Base-by-base conservation (phyloP, 495 filamentous ascomycete genomes). In the Tricharina praecox region DNA sequence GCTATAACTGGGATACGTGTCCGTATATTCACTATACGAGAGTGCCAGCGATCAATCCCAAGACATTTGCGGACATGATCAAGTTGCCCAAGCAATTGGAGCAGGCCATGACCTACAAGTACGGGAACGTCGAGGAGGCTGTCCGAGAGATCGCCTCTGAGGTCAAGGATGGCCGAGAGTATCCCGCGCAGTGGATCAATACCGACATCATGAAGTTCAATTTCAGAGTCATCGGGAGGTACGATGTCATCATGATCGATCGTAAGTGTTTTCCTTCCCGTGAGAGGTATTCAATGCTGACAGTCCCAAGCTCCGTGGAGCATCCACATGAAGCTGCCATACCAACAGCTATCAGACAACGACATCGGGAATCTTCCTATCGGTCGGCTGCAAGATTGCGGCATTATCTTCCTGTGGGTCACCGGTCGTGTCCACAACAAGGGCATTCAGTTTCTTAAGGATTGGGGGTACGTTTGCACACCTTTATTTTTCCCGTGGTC, bases 291-390 rank as follows among this genome's bases (percentile, higher is more conserved):
- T 44, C 1, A 13, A 20, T 44, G 23, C 38, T 56, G 47, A 56
- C 25, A 23, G 23, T 23, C 4, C 16, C 20, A 23, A 56, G 53
- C 54, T 4, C 54, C 54, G 20, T 57, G 54, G 54, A 44, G 47
- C 28, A 57, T 57, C 16, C 54, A 53, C 16, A 57, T 57, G 54
- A 39, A 51, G 43, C 46, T 57, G 28, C 54, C 54, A 3, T 57
- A 57, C 39, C 48, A 49, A 1, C 54, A 49, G 13, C 47, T 57
- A 19, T 49, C 54, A 10, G 54, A 57, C 16, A 43, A 52, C 34
- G 54, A 53, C 21, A 49, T 57, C 34, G 19, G 51, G 4, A 47
- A 47, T 25, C 48, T 57, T n/a, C 47, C 47, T 13, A 51, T 57
- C 2, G 41, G 48, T 35, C 23, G 30, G 15, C 48, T 57, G 16